Evolutionary conservation across 305 asterid species (phyloP).

Genomic region (Fraxinus nigra): DNA sequence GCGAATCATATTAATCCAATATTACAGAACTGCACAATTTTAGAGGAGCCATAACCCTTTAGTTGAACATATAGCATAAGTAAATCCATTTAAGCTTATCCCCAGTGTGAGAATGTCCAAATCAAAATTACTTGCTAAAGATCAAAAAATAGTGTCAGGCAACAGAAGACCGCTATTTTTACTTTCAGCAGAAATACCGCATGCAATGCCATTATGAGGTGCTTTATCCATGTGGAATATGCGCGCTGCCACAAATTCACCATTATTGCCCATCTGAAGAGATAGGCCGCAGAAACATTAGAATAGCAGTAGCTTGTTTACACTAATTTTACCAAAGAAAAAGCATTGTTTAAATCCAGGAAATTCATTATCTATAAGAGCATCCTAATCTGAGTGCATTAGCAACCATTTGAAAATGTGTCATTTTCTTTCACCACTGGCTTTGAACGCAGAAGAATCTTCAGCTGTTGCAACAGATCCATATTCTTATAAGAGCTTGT

Average conservation of each 20-base stretch:
- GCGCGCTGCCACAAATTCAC: background rate
- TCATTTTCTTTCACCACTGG: constrained; percentile 5
- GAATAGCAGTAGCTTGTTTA: background rate
- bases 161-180: background rate
- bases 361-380: background rate
- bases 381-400: background rate
- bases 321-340: background rate
- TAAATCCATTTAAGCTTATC: background rate
- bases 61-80: background rate
- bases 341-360: background rate
- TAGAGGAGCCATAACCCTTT: background rate
- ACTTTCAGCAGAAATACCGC: background rate
- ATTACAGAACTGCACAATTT: background rate
- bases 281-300: background rate
- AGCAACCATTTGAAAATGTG: constrained; percentile 6
- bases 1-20: background rate
- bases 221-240: background rate
- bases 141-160: background rate
- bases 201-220: background rate
- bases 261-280: background rate
- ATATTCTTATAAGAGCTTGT: constrained; percentile 14
- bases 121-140: background rate
- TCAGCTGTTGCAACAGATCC: constrained; percentile 14
- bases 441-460: constrained; percentile 6
- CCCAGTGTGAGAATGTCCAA: background rate